Evolutionary conservation across 2,329 filamentous ascomycete genomes (phyloP), one percentile per base, ranked within the genome.

Genomic region (Penicillium psychrosexuale): DNA sequence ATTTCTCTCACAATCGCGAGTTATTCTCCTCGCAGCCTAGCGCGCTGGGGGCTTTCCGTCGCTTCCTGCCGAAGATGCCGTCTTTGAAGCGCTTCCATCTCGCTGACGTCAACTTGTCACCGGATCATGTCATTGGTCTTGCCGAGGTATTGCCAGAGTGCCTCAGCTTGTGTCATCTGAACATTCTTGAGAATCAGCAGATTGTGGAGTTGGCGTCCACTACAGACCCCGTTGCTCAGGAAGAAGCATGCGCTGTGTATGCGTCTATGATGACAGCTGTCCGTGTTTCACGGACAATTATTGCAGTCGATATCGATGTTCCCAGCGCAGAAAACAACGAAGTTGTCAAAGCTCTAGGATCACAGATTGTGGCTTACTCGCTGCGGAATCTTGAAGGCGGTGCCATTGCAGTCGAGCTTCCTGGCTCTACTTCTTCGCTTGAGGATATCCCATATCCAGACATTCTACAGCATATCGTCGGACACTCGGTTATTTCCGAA

Each of bases 311-410:
- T 69, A 90, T 97, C 55, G 92, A 97, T 64, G 86, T 95, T 2
- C 94, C 93, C 0, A 86, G 82, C 31, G 80, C 86, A 22, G 86
- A 90, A 53, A 89, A 88, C n/a, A 90, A 89, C 51, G 94, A 97
- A 70, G 84, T 97, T 24, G 89, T 97, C 65, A 95, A 91, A 72
- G 92, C 91, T 3, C 81, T 97, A 63, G 92, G 91, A 0, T 95
- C 93, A 67, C 92, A 96, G 71, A 89, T 96, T n/a, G 87, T 97
- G 40, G 93, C 91, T 0, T 97, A 97, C 72, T 96, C 90, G 59
- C 80, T 99, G 58, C 85, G 89, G 54, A 99, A 99, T 66, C 87
- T 99, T 79, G 91, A 96, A 70, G 84, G 83, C 9, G 83, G 88
- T 15, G 86, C 90, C 11, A 84, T 91, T 55, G 80, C 82, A 9